A percentile compares a stretch with the other conserved stretches of the same genome.
Conservation (phyloP, 768 basidiomycete species). For the Pleurotus giganteus region DNA sequence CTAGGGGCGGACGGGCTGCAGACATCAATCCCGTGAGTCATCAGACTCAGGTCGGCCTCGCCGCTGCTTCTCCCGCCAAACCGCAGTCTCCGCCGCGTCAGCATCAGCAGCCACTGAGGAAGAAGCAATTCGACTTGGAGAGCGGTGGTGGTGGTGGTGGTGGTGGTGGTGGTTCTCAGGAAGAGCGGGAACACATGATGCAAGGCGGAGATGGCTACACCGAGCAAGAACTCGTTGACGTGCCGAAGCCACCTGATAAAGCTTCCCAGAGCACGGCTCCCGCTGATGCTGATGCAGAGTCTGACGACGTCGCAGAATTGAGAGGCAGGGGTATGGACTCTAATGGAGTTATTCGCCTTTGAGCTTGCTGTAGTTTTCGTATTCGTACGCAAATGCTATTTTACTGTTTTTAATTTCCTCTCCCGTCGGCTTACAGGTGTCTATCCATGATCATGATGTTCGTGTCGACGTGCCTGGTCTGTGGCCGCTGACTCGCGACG, state of each 20-base stretch:
- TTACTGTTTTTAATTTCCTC: too few relatives aligned
- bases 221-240: conserved; percentile 9
- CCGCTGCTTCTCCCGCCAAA: conserved; percentile 12
- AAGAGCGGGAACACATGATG: conserved; percentile 37
- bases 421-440: too few relatives aligned
- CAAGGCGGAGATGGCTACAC: conserved; percentile 29
- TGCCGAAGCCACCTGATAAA: conserved; percentile 6
- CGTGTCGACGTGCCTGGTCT: too few relatives aligned
- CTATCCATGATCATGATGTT: too few relatives aligned
- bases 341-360: conserved; percentile 13
- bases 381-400: too few relatives aligned
- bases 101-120: conserved; percentile 1
- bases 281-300: not conserved
- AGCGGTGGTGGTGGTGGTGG: too few relatives aligned
- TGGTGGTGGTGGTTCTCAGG: too few relatives aligned
- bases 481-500: too few relatives aligned
- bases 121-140: conserved; percentile 14
- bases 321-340: conserved; percentile 6
- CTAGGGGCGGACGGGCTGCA: not conserved
- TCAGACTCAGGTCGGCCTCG: conserved; percentile 11
- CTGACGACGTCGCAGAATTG: not conserved
- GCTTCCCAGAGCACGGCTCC: not conserved
- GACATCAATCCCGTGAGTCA: conserved; percentile 18
- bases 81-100: conserved; percentile 10
- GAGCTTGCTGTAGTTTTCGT: not conserved